These are phyloP conservation scores for Podospora bellae-mahoneyi DNA, from an alignment of 495 filamentous ascomycete genomes.

Conservation along the genomic window DNA sequence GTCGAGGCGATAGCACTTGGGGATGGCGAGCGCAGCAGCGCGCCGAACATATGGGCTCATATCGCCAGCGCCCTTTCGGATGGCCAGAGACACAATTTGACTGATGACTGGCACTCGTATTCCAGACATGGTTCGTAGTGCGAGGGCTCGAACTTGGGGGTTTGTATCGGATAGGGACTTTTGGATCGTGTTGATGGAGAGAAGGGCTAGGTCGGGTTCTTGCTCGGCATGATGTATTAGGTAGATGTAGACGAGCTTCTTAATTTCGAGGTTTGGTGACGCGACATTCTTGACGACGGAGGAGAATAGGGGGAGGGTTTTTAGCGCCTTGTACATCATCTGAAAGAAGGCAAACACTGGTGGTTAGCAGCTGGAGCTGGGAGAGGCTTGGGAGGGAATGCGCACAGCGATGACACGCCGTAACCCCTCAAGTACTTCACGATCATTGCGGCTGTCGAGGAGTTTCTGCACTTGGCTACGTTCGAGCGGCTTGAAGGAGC, in stretches of 20 bases:
- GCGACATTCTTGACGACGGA: slow-evolving; percentile 95
- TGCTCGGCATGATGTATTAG: slow-evolving; percentile 92
- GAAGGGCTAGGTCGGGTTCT: slow-evolving; percentile 88
- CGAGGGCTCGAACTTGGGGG: slow-evolving; percentile 84
- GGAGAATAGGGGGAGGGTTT: slow-evolving; percentile 84
- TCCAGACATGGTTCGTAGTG: slow-evolving; percentile 89
- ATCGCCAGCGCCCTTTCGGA: slow-evolving; percentile 85
- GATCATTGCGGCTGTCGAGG: slow-evolving; percentile 88
- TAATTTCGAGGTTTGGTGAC: slow-evolving; percentile 84
- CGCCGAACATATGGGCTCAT: slow-evolving; percentile 94
- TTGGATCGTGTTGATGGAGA: slow-evolving; percentile 98
- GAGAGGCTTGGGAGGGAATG: slow-evolving; percentile 11
- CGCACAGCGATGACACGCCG: slow-evolving; percentile 84
- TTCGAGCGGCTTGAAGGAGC: slow-evolving; percentile 50
- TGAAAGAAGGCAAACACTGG: slow-evolving; percentile 33
- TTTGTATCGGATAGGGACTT: slow-evolving; percentile 91
- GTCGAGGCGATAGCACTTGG: slow-evolving; percentile 94
- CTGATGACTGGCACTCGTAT: slow-evolving; percentile 97
- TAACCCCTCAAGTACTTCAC: slow-evolving; percentile 88
- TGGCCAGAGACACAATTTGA: slow-evolving; percentile 94
- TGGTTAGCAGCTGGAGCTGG: slow-evolving; percentile 20
- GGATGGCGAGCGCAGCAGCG: slow-evolving; percentile 90
- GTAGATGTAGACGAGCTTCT: slow-evolving; percentile 97
- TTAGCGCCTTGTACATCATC: slow-evolving; percentile 89
- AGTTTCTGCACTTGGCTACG: slow-evolving; percentile 82